phyloP scores from a whole-genome alignment of 257 asterid species.

The Verbascum thapsus region DNA sequence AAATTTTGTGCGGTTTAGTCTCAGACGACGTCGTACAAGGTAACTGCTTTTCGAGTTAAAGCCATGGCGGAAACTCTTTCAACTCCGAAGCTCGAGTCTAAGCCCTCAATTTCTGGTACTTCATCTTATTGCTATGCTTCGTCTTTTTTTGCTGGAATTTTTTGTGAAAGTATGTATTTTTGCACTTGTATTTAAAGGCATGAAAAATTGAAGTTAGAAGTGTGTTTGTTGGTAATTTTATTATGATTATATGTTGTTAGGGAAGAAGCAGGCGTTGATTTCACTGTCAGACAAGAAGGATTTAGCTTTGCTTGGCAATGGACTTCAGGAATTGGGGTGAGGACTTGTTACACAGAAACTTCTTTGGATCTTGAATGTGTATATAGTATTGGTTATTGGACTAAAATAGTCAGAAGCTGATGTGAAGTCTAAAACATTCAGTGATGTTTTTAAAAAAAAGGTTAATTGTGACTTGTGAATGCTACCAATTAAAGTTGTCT shows the following conservation, averaged over 20 bases:
- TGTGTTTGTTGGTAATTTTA: neutral
- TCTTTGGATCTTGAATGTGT: neutral
- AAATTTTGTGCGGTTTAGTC: constrained; percentile 31
- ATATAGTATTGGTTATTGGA: neutral
- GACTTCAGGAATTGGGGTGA: constrained; percentile 91
- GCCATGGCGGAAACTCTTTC: constrained; percentile 76
- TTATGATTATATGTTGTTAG: constrained; percentile 41
- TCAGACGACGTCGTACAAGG: constrained; percentile 29
- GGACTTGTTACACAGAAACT: too few species aligned
- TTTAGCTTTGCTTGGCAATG: constrained; percentile 72
- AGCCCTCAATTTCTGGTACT: constrained; percentile 46
- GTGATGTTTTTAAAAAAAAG: too few species aligned
- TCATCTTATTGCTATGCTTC: neutral
- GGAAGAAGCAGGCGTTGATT: constrained; percentile 75
- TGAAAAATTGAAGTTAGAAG: neutral
- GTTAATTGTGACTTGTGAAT: too few species aligned
- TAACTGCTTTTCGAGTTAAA: constrained; percentile 46
- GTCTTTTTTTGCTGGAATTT: neutral
- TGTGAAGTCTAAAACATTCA: neutral
- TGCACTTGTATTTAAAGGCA: neutral
- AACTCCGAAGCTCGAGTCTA: constrained; percentile 38
- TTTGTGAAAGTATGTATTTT: too few species aligned
- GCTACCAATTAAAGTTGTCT: too few species aligned
- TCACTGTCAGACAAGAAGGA: constrained; percentile 90
- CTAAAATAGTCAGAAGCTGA: constrained; percentile 4